Evolutionary conservation across 2,329 filamentous ascomycete species (phyloP), one percentile per base, ranked within the genome.

Genomic region (Trichoderma atrobrunneum): DNA sequence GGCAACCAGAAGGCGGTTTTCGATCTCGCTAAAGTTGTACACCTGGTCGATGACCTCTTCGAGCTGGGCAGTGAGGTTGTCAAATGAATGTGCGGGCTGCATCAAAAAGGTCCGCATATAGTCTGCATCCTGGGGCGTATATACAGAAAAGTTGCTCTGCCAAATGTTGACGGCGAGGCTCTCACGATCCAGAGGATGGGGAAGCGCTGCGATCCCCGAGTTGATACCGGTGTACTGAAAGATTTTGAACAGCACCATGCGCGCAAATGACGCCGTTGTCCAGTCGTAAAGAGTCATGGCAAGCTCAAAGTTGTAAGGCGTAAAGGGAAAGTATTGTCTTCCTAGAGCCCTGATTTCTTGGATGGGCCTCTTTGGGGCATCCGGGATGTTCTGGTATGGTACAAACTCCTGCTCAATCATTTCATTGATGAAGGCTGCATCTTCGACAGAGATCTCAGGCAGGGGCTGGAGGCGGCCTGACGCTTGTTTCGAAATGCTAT

Each of bases 261-360:
- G 71, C n/a, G 61, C 54, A 57, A 71, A 73, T 6, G 67, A 71
- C 3, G 62, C 62, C 5, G 68, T 71, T 34, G 72, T 73, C 72
- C 72, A 73, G 26, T 73, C 72, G 30, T 73, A 73, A 10, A 73
- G 43, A 8, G 61, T 59, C 72, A 71, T 71, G 54, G 68, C 72
- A 10, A 73, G 72, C 68, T 73, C 57, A 26, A 73, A 73, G 32
- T 21, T 34, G 21, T 71, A 57, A 7, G 68, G 56, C 12, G 72
- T 71, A n/a, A 71, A 73, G 5, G 72, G 72, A 18, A 73, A 73
- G 30, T 56, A 59, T 26, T 57, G 72, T 11, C 36, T 71, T 18
- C 72, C 72, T 21, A 73, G 21, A 36, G 62, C 72, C 57, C 12
- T 57, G 34, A 73, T 73, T 26, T 73, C 68, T 34, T 67, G n/a